Base-by-base conservation (phyloP, 805 yeast genomes). In the Starmerella sirachaensis region DNA sequence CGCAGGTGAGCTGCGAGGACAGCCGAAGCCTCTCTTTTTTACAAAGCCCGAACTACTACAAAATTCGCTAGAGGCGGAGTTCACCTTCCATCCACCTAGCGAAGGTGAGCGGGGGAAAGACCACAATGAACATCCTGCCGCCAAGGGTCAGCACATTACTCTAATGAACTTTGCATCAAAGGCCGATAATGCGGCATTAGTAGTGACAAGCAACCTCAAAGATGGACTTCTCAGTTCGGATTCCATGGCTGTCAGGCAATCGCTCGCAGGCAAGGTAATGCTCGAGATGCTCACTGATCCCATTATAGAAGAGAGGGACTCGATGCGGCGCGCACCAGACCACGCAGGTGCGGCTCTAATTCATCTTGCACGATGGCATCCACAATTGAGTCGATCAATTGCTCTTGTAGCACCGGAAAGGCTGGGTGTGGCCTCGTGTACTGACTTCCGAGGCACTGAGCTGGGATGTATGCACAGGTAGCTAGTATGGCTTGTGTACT, bases 341-440 rank as follows among this genome's bases (percentile, higher is more conserved):
- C 42, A 39, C 19, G 42, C 39, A 3, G 43, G 46, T 3, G 18
- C 35, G 7, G 46, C 39, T 2, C 26, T 42, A 8, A 39, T 41
- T 13, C 46, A 42, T 16, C 8, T 42, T 2, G 27, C 29, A 2
- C 8, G 46, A n/a, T 39, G 41, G 43, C 46, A 42, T 28, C 41
- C 43, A 4, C 18, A 9, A 11, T 11, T 42, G 6, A 29, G 24
- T 18, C 21, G 29, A 10, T 17, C 29, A 2, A 37, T 42, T 5
- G 43, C 41, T 6, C 22, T 42, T 2, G 38, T 42, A 6, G 3
- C 32, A 11, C 37, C 46, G 8, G 25, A 17, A 6, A 27, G 31
- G 37, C 26, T 22, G 2, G 46, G 46, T 3, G n/a, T 25, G 6
- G 4, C 6, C 27, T 20, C 24, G 6, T 40, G 43, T n/a, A n/a